Evolutionary conservation across 305 asterid species (phyloP), one percentile per base, ranked within the genome.

Genomic region (Fraxinus paxiana): DNA sequence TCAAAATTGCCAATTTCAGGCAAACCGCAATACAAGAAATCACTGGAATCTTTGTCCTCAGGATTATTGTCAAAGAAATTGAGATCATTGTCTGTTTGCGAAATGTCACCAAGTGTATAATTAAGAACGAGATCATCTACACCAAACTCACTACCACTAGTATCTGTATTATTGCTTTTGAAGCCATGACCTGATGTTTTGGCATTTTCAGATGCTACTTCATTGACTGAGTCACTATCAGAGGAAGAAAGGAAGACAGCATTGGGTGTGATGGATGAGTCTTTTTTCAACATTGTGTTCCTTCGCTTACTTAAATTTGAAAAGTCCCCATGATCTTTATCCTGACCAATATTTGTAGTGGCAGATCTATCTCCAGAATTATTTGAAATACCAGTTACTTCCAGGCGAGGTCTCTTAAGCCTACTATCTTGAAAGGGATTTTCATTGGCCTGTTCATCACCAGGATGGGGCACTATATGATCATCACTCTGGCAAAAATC

Each of bases 1-100:
- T 93, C 98, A 79, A 94, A 93, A 87, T 91, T 93, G 78, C 89
- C 95, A 80, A 93, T 87, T 78, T 93, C 97, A 78, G 96, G 89
- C 97, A 96, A 94, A 82, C 86, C 86, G 75, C 87, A 90, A 83
- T 88, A 89, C 80, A 91, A 82, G 74, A 89, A 84, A 81, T 91
- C 96, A 75, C 86, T 87, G 17, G 95, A 88, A 87, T 90, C 93
- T 86, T 90, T 93, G 77, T 78, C 90, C 75, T 85, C 92, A 0
- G 80, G 33, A 24, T 61, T 79, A 77, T 85, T 85, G 81, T 84
- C 92, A 79, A 91, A 83, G 80, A 92, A 85, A 83, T 84, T 65
- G 37, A 88, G 88, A 87, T 86, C 86, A 74, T 83, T 84, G 65
- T 79, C 88, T 24, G 92, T 33, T 79, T 86, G 92, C 71, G 88